Evolutionary conservation across 2,329 filamentous ascomycete genomes (phyloP), one percentile per base, ranked within the genome.

Genomic region (Pseudogymnoascus sp.): DNA sequence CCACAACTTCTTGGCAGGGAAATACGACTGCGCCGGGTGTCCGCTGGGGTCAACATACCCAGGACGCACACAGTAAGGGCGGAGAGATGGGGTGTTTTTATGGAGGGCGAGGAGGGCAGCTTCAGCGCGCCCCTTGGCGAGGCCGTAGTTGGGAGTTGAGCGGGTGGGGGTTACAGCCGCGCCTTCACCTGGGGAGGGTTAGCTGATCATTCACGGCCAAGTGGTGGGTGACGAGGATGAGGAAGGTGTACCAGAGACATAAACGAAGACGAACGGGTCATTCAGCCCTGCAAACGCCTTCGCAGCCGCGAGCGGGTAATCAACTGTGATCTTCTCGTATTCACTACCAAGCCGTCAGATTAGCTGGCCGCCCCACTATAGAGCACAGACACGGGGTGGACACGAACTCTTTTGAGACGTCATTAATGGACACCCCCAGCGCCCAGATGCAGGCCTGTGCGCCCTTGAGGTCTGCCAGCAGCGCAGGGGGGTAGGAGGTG

Each of bases 401-500:
- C 15, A 71, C 80, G 65, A 70, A 87, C 81, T 87, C 83, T 65
- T 83, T 84, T 63, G 71, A 71, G 7, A 90, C 87, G 42, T 80
- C 75, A 10, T 73, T 83, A 69, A 86, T 82, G 65, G 82, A 85
- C 59, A 87, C 84, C 0, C 89, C 89, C 53, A 88, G 78, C 0
- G 89, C 88, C 89, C 89, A 93, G 1, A 92, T 86, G 64, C 85
- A 88, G 1, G 86, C 88, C 7, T 81, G 76, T 0, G 88, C 89
- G 21, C 83, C 88, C 61, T 80, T 78, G 0, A 93, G 77, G 70
- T 87, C 78, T 2, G 76, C 73, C 9, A 91, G 77, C 1, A 91
- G 67, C 0, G 78, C 77, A 0, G 80, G 68, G 37, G 83, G 80
- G 71, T 90, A 92, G 1, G 72, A 77, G 11, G 76, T 74, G 70